Evolutionary conservation across 176 grass and related monocot species (phyloP).

Genomic region (Juncus effusus): DNA sequence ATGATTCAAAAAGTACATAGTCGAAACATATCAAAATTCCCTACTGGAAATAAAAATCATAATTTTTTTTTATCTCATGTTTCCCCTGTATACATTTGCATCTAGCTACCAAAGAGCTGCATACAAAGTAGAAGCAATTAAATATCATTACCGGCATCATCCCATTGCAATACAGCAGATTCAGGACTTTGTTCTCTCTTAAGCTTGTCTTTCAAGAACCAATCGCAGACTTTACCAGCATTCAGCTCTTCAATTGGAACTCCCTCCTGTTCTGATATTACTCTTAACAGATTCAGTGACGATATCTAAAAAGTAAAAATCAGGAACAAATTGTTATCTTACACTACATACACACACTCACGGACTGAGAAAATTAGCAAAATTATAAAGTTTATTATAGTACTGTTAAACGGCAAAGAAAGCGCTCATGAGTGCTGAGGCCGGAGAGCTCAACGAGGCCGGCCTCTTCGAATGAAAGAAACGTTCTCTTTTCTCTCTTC

Average conservation of each 20-base stretch:
- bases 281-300: conserved; percentile 76
- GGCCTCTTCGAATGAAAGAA: conserved; percentile 83
- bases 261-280: conserved; percentile 89
- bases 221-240: conserved; percentile 80
- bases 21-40: too few species aligned
- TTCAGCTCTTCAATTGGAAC: conserved; percentile 83
- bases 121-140: too few species aligned
- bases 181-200: conserved; percentile 66
- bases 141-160: conserved; percentile 33
- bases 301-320: conserved; percentile 56
- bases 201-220: conserved; percentile 95
- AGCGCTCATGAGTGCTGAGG: conserved; percentile 88
- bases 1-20: too few species aligned
- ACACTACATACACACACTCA: neutral
- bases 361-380: neutral
- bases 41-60: too few species aligned
- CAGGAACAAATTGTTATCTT: neutral
- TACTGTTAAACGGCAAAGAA: conserved; percentile 89
- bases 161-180: conserved; percentile 82
- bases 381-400: conserved; percentile 10
- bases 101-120: too few species aligned
- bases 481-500: conserved; percentile 37
- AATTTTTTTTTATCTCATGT: too few species aligned
- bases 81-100: too few species aligned
- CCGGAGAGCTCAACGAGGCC: conserved; percentile 83